Base-by-base conservation (phyloP, 164 flowering plant genomes). In the Dillenia suffruticosa region DNA sequence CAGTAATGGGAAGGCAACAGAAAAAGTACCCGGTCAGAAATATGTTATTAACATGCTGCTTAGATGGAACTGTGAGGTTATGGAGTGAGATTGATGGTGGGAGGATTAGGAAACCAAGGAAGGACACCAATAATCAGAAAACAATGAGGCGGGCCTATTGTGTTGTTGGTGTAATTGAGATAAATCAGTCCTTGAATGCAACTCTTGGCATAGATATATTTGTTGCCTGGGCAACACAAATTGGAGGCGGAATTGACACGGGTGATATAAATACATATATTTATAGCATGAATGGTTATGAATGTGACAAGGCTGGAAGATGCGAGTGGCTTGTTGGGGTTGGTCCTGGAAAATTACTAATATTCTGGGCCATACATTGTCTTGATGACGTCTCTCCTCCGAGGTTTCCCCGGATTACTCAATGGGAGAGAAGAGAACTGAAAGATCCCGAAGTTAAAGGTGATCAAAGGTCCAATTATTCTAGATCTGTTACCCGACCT, bases 251-350 rank as follows among this genome's bases (percentile, higher is more conserved):
- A 19, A 46, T 54, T 46, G 63, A 61, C 58, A 55, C 65, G 65
- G 62, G 59, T 62, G 70, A 70, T 24, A 74, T 65, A 58, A 62
- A 51, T 51, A 67, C 58, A 46, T 40, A 62, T n/a, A 32, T 63
- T 64, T 69, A 70, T 40, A 58, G 76, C 19, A 43, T 67, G 56
- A 74, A 73, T 57, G 72, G 43, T 32, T 51, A 70, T 67, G 79
- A 74, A 45, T 60, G 54, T 67, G 80, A 81, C 14, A 56, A 57
- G 15, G 74, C 71, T 65, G 84, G 89, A 49, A 72, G 64, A 26
- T 95, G 99, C 70, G 97, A 88, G 56, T 95, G 99, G 99, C 62
- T 95, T 54, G 54, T 92, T 73, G 96, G 84, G 44, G 67, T 83
- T 67, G 91, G 94, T 60, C 96, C 90, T 17, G 77, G 82, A 44